Evolutionary conservation across 2,329 filamentous ascomycete species (phyloP), one percentile per base, ranked within the genome.

Genomic region (Paraconiothyrium brasiliense): DNA sequence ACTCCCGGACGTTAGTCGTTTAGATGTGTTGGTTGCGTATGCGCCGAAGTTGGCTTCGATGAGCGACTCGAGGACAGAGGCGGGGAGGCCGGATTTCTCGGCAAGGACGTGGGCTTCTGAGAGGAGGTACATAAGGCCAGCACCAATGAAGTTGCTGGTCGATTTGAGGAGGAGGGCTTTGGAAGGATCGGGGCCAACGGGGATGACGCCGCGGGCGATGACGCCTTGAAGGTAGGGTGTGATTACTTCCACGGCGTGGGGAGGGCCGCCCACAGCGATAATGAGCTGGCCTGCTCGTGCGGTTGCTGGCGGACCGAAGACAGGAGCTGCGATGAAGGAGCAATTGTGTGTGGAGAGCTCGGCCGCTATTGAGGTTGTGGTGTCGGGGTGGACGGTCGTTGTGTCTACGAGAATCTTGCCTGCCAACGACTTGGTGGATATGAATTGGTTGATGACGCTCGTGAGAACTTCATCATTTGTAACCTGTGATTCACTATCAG

Each of bases 301-400:
- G n/a, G 84, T 76, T 0, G 83, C 79, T 0, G 83, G 84, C 3
- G 83, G 82, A 7, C 84, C 84, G 59, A 86, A 86, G 0, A 86
- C 84, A 0, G 84, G 84, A 0, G 71, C 70, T 0, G 83, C 78
- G 32, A 85, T 69, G 51, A 84, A 84, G 3, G 61, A 57, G 2
- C 75, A 80, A 0, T 74, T 11, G 60, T 65, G 4, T 61, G 66
- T 2, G 0, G 59, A 52, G 0, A 85, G 65, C 0, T 68, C 70
- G 0, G 58, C 51, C 0, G 77, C 61, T 0, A 76, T 71, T 6
- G 63, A 61, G 1, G 69, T 63, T 0, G 82, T 80, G 0, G 82
- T 82, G 7, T 78, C 70, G 0, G 84, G 83, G 57, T 84, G 82
- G 1, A 85, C 79, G 0, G 84, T 86, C 0, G 84, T 84, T 0